Percentiles rank a stretch among this genome's conserved stretches.
phyloP scores from a whole-genome alignment of 208 protist genomes.

The Histomonas meleagridis region DNA sequence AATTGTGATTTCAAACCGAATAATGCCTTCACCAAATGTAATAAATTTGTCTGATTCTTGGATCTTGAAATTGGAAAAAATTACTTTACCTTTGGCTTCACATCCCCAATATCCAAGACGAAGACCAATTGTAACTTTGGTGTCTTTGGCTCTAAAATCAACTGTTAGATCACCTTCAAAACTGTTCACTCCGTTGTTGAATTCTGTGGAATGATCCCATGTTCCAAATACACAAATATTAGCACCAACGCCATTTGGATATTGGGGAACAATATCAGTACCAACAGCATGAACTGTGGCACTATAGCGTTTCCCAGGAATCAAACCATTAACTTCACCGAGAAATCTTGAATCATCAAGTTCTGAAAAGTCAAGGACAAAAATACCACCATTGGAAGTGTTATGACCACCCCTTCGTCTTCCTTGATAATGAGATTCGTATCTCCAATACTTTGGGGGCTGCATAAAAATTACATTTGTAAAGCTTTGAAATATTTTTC shows the following conservation, averaged over 20 bases:
- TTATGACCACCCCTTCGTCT: not conserved
- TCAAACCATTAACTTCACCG: not conserved
- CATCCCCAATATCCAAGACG: not conserved
- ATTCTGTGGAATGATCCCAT: not conserved
- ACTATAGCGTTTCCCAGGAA: not conserved
- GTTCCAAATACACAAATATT: not conserved
- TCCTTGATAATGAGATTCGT: constrained; percentile 16
- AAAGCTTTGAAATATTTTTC: no score
- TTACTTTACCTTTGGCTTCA: constrained; percentile 14
- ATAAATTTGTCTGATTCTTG: not conserved
- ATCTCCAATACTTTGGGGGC: not conserved
- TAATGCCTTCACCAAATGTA: not conserved
- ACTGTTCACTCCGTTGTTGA: not conserved
- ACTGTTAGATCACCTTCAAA: not conserved
- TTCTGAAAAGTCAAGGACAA: not conserved
- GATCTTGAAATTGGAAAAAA: not conserved
- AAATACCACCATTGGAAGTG: no score
- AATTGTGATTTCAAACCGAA: not conserved
- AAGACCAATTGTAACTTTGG: not conserved
- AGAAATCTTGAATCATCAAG: constrained; percentile 12
- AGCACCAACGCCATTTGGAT: not conserved
- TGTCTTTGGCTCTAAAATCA: not conserved
- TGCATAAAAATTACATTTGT: not conserved
- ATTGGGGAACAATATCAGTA: not conserved
- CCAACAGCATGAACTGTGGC: not conserved